These are phyloP conservation scores for Hypholoma sublateritium DNA, from an alignment of 768 basidiomycete species.

Conservation along the genomic window DNA sequence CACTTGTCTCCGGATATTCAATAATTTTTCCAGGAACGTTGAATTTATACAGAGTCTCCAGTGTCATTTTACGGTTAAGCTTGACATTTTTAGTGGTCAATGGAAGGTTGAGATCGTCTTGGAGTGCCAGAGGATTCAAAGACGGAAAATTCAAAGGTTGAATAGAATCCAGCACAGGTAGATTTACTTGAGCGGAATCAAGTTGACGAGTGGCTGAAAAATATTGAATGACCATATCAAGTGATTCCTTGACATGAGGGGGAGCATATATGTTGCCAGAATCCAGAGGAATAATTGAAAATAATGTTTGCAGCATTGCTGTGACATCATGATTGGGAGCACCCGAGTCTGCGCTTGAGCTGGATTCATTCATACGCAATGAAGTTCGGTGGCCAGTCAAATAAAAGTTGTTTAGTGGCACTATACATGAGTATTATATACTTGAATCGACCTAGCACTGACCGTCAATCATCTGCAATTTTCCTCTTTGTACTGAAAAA, in stretches of 20 bases:
- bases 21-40: not conserved
- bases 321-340: not conserved
- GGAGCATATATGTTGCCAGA: not conserved
- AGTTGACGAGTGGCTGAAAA: not conserved
- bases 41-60: slow-evolving; percentile 1
- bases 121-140: not conserved
- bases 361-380: not conserved
- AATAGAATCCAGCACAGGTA: not conserved
- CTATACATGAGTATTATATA: not conserved
- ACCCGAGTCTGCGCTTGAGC: not conserved
- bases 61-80: slow-evolving; percentile 1
- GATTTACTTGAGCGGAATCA: not conserved
- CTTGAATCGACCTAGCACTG: too few relatives aligned
- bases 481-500: too few relatives aligned
- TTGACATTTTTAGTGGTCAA: not conserved
- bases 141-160: not conserved
- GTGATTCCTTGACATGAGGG: not conserved
- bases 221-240: not conserved
- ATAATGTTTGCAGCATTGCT: not conserved
- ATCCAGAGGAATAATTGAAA: not conserved
- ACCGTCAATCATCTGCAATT: too few relatives aligned
- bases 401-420: not conserved
- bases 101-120: not conserved
- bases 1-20: slow-evolving; percentile 6
- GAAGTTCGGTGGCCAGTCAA: not conserved